A percentile compares a stretch with the other conserved stretches of the same genome.
phyloP scores from a whole-genome alignment of 257 asterid species.

The Dorcoceras hygrometricum region DNA sequence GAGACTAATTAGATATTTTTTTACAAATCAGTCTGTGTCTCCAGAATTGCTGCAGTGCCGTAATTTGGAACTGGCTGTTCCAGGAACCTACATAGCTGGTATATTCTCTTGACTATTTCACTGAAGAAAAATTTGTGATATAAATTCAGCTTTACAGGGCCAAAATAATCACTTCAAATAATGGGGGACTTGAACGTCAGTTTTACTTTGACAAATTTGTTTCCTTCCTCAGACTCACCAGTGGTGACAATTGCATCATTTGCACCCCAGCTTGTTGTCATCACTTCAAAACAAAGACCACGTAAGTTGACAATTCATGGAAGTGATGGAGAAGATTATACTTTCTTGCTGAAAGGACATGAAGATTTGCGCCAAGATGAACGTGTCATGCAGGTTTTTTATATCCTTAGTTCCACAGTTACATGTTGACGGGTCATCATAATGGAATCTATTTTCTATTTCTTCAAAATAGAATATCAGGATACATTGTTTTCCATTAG shows the following conservation, averaged over 20 bases:
- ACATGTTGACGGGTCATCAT: conserved; percentile 1
- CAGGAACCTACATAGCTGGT: conserved; percentile 99
- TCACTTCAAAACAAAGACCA: conserved; percentile 97
- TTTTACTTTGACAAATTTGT: conserved; percentile 9
- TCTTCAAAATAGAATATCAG: conserved; percentile 6
- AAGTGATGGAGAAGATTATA: conserved; percentile 94
- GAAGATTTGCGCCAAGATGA: conserved; percentile 99
- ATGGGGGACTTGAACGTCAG: background rate
- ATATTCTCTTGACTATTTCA: conserved; percentile 9
- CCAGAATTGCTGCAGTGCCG: conserved; percentile 92
- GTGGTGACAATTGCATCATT: conserved; percentile 94
- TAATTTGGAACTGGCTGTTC: conserved; percentile 89
- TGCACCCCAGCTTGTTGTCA: conserved; percentile 95
- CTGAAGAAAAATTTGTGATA: conserved; percentile 9
- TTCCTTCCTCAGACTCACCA: conserved; percentile 59
- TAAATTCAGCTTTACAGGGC: background rate
- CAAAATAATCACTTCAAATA: background rate
- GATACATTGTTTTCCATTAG: background rate
- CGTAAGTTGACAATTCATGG: conserved; percentile 94
- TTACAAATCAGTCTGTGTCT: conserved; percentile 74
- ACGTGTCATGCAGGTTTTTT: conserved; percentile 97
- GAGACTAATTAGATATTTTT: conserved; percentile 14
- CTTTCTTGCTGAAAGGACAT: conserved; percentile 94
- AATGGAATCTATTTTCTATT: conserved; percentile 17
- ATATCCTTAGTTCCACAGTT: background rate